Conservation (phyloP, 192 early-diverging fungal genomes). For the Entophlyctis luteolus region DNA sequence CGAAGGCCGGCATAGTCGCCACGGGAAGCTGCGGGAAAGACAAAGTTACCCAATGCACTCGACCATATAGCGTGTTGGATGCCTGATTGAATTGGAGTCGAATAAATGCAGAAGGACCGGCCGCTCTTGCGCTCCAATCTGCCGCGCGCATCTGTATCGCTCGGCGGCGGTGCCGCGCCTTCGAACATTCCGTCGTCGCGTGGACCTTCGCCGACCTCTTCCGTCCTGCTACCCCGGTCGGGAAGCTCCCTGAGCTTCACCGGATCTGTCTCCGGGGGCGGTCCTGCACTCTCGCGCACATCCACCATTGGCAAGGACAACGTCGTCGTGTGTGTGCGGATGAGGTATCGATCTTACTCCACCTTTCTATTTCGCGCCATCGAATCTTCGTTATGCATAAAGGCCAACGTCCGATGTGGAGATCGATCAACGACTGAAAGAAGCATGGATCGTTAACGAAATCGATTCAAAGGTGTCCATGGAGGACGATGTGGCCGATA, state of each 20-base stretch:
- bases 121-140: neutral
- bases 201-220: neutral
- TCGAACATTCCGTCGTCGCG: neutral
- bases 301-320: constrained; percentile 22
- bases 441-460: constrained; percentile 11
- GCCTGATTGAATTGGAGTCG: no score
- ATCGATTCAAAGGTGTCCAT: constrained; percentile 4
- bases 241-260: neutral
- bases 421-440: neutral
- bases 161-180: neutral
- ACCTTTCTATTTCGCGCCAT: neutral
- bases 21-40: no score
- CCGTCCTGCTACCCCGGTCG: no score
- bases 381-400: neutral
- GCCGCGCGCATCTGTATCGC: neutral
- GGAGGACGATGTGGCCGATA: constrained; percentile 7
- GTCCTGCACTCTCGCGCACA: constrained; percentile 2
- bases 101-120: no score
- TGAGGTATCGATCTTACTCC: neutral
- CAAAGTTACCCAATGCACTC: no score
- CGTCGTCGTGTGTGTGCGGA: constrained; percentile 18
- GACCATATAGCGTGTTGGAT: no score
- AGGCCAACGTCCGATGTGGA: constrained; percentile 18
- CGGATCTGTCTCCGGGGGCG: neutral
- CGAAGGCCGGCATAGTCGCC: no score